Percentiles rank a stretch among this genome's conserved stretches.
Evolutionary conservation across 2,329 filamentous ascomycete species (phyloP).

Genomic region (Colletotrichum sp.): DNA sequence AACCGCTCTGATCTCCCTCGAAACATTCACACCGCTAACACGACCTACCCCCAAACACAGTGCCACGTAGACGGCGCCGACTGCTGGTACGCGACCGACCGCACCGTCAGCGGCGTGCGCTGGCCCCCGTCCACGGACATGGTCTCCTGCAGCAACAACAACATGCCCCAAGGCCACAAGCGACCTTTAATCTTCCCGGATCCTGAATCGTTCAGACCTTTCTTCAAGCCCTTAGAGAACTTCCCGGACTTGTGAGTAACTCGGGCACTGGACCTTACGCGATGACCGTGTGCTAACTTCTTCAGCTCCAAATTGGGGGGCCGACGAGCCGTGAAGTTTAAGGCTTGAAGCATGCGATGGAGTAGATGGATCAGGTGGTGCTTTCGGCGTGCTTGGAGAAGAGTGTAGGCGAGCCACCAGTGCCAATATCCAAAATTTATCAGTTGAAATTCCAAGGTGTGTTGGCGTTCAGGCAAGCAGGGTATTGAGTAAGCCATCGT

Average conservation of each 20-base stretch:
- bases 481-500: not conserved
- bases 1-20: not conserved
- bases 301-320: too few relatives aligned
- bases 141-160: not conserved
- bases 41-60: too few relatives aligned
- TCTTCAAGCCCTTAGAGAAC: too few relatives aligned
- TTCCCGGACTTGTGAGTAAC: too few relatives aligned
- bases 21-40: too few relatives aligned
- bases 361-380: not conserved
- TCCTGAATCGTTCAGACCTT: too few relatives aligned
- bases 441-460: not conserved
- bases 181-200: not conserved
- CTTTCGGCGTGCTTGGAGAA: not conserved
- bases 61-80: not conserved
- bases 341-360: too few relatives aligned
- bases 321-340: not conserved
- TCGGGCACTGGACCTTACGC: not conserved
- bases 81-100: not conserved
- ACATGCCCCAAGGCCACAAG: not conserved
- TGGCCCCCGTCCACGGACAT: not conserved
- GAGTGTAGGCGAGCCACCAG: not conserved
- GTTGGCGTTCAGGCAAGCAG: not conserved
- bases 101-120: not conserved
- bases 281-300: not conserved
- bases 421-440: too few relatives aligned